These are phyloP conservation scores for Cruciata laevipes DNA, from an alignment of 257 asterid species.

Conservation along the genomic window DNA sequence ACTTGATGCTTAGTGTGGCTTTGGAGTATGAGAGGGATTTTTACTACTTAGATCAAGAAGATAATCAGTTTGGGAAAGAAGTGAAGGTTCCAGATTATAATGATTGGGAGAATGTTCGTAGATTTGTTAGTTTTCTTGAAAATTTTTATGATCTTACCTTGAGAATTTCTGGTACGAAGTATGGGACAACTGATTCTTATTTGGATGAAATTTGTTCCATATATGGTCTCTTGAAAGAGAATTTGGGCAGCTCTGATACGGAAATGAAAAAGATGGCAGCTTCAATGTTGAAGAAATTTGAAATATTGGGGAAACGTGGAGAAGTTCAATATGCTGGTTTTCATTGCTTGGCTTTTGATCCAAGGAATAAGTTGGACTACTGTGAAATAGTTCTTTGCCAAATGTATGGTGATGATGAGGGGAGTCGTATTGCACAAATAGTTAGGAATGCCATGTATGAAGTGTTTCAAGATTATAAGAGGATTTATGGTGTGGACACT, in stretches of 20 bases:
- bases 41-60: not conserved
- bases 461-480: too few relatives aligned
- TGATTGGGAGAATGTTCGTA: not conserved
- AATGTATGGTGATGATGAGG: too few relatives aligned
- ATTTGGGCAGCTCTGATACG: not conserved
- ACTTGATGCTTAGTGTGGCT: not conserved
- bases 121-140: not conserved
- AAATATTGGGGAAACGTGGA: conserved; percentile 4
- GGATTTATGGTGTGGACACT: not conserved
- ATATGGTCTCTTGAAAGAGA: not conserved
- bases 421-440: too few relatives aligned
- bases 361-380: not conserved
- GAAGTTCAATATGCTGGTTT: not conserved
- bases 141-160: not conserved
- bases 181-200: not conserved
- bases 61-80: not conserved
- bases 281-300: not conserved
- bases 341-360: not conserved
- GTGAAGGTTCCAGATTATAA: too few relatives aligned
- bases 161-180: not conserved
- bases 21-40: not conserved
- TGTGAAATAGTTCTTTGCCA: too few relatives aligned
- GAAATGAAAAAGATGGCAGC: not conserved
- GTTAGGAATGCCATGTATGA: too few relatives aligned
- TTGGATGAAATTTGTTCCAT: not conserved